Evolutionary conservation across 2,329 filamentous ascomycete species (phyloP), one percentile per base, ranked within the genome.

Genomic region (Cercospora sojina): DNA sequence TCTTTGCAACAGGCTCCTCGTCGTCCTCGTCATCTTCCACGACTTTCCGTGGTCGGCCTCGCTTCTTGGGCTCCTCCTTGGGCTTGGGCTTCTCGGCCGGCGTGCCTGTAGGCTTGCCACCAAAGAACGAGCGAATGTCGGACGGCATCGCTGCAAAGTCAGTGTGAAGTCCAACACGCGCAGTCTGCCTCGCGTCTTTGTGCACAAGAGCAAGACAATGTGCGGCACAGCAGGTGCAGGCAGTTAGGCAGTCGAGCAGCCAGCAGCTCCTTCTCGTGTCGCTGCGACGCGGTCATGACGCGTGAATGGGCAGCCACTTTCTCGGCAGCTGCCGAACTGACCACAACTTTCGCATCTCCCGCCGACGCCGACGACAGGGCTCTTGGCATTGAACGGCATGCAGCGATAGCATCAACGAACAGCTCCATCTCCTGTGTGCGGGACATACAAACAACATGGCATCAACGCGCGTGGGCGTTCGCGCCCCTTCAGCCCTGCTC

Each of bases 91-190:
- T 70, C 61, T 68, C 67, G 74, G 70, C 79, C 79, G 67, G 85
- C 83, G 57, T 83, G 79, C 84, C 81, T 70, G 86, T 84, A 60
- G 87, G 87, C 78, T 93, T 93, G 68, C 90, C 88, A 64, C 90
- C 88, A 82, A 98, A 97, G 80, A 97, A 98, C 73, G 85, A 92
- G 76, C 93, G 87, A 75, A 97, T 98, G 80, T 98, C 94, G 69
- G 84, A 77, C 62, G 93, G 88, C 93, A 97, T 96, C 69, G 75
- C n/a, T 64, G 61, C 23, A n/a, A 59, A 51, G 16, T n/a, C n/a
- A 59, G 8, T 18, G 13, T 13, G 7, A 4, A 7, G 9, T 6
- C 31, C 43, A 56, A 51, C 38, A 62, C 29, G 55, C 53, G 56
- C 25, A n/a, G n/a, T 41, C 16, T 16, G 58, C 12, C 20, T 49